Evolutionary conservation across 148 eudicot species (phyloP).

Genomic region (Diospyros kaki): DNA sequence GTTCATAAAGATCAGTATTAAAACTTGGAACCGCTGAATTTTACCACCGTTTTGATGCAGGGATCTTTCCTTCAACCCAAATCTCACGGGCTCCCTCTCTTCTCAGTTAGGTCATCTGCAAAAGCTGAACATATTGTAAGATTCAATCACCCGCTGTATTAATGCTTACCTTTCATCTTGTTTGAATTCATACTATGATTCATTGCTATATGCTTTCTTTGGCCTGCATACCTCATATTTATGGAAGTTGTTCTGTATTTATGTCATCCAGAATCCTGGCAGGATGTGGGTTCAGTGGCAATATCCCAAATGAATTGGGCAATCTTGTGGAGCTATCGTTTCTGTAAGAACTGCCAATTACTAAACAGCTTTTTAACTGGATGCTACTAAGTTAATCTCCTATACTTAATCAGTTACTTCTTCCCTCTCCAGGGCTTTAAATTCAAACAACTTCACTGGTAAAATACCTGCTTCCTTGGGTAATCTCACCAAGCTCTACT

Average conservation of each 20-base stretch:
- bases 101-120: constrained; percentile 65
- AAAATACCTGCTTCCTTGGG: constrained; percentile 74
- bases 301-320: constrained; percentile 77
- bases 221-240: background rate
- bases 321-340: constrained; percentile 57
- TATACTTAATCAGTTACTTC: background rate
- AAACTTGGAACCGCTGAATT: too few relatives aligned
- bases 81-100: constrained; percentile 70
- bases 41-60: constrained; percentile 27
- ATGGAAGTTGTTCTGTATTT: background rate
- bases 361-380: background rate
- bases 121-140: constrained; percentile 68
- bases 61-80: constrained; percentile 75
- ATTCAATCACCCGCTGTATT: constrained; percentile 5
- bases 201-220: background rate
- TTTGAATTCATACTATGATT: background rate
- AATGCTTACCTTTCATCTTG: background rate
- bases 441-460: constrained; percentile 80
- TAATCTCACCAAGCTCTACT: constrained; percentile 64
- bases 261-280: constrained; percentile 65
- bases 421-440: constrained; percentile 56
- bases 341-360: constrained; percentile 42
- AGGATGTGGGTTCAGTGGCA: constrained; percentile 83
- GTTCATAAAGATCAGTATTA: background rate
- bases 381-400: background rate